A percentile compares a stretch with the other conserved stretches of the same genome.
These are phyloP conservation scores for Penicillium polonicum DNA, from an alignment of 2,329 filamentous ascomycete genomes.

Conservation along the genomic window DNA sequence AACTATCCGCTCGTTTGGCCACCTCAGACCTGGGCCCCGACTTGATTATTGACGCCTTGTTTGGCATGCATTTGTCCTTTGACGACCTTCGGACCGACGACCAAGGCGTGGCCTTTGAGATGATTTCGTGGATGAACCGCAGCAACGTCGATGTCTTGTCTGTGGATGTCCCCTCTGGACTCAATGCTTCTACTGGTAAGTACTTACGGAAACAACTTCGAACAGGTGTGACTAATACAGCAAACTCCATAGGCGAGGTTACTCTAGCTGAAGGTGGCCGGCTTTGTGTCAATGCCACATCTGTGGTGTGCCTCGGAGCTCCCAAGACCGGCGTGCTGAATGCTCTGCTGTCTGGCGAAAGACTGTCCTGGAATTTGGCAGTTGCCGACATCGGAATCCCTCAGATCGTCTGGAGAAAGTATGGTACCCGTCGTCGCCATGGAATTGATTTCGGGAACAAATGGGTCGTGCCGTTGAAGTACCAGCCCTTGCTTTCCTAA, in stretches of 20 bases:
- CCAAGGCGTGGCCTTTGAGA: slow-evolving; percentile 78
- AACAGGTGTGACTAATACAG: slow-evolving; percentile 15
- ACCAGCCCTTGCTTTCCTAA: slow-evolving; percentile 33
- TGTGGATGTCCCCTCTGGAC: slow-evolving; percentile 86
- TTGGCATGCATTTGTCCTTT: slow-evolving; percentile 83
- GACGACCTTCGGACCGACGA: slow-evolving; percentile 82
- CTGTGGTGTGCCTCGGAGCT: slow-evolving; percentile 80
- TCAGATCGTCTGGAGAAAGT: slow-evolving; percentile 79
- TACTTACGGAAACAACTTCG: slow-evolving; percentile 34
- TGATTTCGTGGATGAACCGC: slow-evolving; percentile 92
- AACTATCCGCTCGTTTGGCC: slow-evolving; percentile 51
- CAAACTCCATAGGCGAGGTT: slow-evolving; percentile 46
- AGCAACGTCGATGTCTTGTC: slow-evolving; percentile 79
- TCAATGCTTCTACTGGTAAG: slow-evolving; percentile 74
- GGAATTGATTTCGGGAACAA: slow-evolving; percentile 84
- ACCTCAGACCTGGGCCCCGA: slow-evolving; percentile 66
- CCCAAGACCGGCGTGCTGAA: slow-evolving; percentile 82
- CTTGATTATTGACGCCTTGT: slow-evolving; percentile 82
- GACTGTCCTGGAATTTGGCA: slow-evolving; percentile 68
- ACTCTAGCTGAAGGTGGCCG: slow-evolving; percentile 68
- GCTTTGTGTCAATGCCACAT: slow-evolving; percentile 77
- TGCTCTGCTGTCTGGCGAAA: slow-evolving; percentile 64
- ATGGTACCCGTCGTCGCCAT: slow-evolving; percentile 74
- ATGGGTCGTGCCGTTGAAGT: slow-evolving; percentile 75
- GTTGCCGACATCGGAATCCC: slow-evolving; percentile 85